phyloP scores from a whole-genome alignment of 352 stramenopile genomes.

The Globisporangium nagaii region DNA sequence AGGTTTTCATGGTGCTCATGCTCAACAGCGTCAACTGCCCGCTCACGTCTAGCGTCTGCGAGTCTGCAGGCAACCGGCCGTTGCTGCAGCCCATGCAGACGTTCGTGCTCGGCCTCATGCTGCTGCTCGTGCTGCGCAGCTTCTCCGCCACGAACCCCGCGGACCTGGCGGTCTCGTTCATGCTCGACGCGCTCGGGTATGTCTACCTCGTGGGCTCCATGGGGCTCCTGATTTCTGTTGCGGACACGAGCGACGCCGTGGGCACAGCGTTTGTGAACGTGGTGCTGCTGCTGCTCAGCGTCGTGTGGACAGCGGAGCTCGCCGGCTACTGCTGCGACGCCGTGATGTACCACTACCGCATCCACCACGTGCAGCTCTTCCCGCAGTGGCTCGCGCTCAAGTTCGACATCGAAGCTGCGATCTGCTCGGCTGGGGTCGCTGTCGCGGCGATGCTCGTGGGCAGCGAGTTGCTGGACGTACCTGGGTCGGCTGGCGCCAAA shows the following conservation, averaged over 20 bases:
- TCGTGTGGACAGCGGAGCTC: conserved; percentile 41
- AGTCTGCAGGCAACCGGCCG: conserved; percentile 6
- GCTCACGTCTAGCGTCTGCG: conserved; percentile 7
- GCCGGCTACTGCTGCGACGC: conserved; percentile 42
- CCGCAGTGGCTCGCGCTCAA: conserved; percentile 36
- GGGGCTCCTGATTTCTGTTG: conserved; percentile 30
- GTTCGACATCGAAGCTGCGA: conserved; percentile 38
- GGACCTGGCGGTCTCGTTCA: conserved; percentile 27
- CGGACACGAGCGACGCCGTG: conserved; percentile 29
- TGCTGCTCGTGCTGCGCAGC: conserved; percentile 23
- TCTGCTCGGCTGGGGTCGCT: conserved; percentile 31
- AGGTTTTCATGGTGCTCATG: conserved; percentile 29
- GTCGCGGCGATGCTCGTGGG: conserved; percentile 32
- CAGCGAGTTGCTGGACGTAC: conserved; percentile 20
- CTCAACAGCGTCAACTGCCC: conserved; percentile 40
- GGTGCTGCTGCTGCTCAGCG: conserved; percentile 32
- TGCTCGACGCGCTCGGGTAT: conserved; percentile 34
- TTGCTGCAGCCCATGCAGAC: conserved; percentile 28
- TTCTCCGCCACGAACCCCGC: conserved; percentile 20
- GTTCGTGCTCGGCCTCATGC: conserved; percentile 26
- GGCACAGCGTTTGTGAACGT: conserved; percentile 26
- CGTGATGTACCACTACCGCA: conserved; percentile 48
- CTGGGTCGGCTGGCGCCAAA: conserved; percentile 4
- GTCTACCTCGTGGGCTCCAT: conserved; percentile 29
- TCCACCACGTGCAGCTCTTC: conserved; percentile 34